Evolutionary conservation across 306 rosid genomes (phyloP).

Genomic region (Astragalus membranaceus): DNA sequence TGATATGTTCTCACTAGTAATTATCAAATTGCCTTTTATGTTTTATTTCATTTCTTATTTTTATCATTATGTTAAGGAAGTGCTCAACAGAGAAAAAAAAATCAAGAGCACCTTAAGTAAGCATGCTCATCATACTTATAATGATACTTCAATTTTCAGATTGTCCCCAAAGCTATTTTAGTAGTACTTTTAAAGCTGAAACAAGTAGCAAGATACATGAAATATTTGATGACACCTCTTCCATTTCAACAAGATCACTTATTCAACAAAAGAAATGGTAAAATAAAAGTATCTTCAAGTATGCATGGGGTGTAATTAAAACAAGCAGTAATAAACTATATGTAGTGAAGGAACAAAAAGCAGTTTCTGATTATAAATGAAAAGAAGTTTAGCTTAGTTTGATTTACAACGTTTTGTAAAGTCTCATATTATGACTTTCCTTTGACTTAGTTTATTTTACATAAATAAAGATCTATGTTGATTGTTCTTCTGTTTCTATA

Average conservation of each 20-base stretch:
- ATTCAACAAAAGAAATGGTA: not conserved
- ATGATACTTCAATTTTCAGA: not conserved
- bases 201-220: not conserved
- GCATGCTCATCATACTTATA: not conserved
- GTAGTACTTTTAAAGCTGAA: too few relatives aligned
- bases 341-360: too few relatives aligned
- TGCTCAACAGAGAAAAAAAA: not conserved
- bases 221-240: not conserved
- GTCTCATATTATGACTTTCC: not conserved
- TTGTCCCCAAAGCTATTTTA: too few relatives aligned
- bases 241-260: not conserved
- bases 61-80: not conserved
- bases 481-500: constrained; percentile 5
- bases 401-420: too few relatives aligned
- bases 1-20: not conserved
- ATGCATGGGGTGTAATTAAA: not conserved
- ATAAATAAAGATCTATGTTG: not conserved
- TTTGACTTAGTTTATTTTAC: not conserved
- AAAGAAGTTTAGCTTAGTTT: too few relatives aligned
- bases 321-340: too few relatives aligned
- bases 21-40: not conserved
- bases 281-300: not conserved
- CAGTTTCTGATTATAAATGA: too few relatives aligned
- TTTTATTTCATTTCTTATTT: not conserved
- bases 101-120: not conserved